These are phyloP conservation scores for Hypomyces perniciosus DNA, from an alignment of 2,329 filamentous ascomycete genomes.

Conservation along the genomic window DNA sequence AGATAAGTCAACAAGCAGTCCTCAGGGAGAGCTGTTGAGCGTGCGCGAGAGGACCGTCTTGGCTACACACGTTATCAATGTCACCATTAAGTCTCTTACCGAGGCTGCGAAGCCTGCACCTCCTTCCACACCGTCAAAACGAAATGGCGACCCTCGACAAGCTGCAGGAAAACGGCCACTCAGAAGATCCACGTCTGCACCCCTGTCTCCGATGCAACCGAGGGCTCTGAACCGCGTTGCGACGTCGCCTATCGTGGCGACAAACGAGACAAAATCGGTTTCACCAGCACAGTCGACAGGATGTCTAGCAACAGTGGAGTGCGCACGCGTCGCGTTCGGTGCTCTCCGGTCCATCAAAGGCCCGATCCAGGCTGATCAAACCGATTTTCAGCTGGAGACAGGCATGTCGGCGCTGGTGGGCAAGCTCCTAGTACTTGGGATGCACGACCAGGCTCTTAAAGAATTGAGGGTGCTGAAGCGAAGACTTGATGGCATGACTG, in stretches of 20 bases:
- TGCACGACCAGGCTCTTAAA: slow-evolving; percentile 63
- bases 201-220: slow-evolving; percentile 56
- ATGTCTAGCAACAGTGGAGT: slow-evolving; percentile 59
- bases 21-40: slow-evolving; percentile 24
- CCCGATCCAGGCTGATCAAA: slow-evolving; percentile 46
- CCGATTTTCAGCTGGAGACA: slow-evolving; percentile 62
- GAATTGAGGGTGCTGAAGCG: slow-evolving; percentile 62
- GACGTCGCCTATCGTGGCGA: slow-evolving; percentile 42
- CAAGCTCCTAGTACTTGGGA: slow-evolving; percentile 57
- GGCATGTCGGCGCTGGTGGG: slow-evolving; percentile 65
- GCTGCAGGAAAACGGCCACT: slow-evolving; percentile 36
- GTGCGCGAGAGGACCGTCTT: slow-evolving; percentile 56
- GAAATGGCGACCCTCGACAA: slow-evolving; percentile 29
- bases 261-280: slow-evolving; percentile 28
- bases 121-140: slow-evolving; percentile 26
- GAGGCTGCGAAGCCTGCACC: slow-evolving; percentile 53
- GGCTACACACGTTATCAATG: slow-evolving; percentile 69
- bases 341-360: slow-evolving; percentile 55
- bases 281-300: slow-evolving; percentile 31
- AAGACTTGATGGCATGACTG: slow-evolving; percentile 43
- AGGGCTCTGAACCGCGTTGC: slow-evolving; percentile 55
- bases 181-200: slow-evolving; percentile 50
- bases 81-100: slow-evolving; percentile 60
- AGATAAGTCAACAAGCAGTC: slow-evolving; percentile 11
- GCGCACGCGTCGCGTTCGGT: slow-evolving; percentile 60